A percentile compares a stretch with the other conserved stretches of the same genome.
phyloP scores from a whole-genome alignment of 202 grass and related monocot genomes.

The Schoenoplectus tabernaemontani region DNA sequence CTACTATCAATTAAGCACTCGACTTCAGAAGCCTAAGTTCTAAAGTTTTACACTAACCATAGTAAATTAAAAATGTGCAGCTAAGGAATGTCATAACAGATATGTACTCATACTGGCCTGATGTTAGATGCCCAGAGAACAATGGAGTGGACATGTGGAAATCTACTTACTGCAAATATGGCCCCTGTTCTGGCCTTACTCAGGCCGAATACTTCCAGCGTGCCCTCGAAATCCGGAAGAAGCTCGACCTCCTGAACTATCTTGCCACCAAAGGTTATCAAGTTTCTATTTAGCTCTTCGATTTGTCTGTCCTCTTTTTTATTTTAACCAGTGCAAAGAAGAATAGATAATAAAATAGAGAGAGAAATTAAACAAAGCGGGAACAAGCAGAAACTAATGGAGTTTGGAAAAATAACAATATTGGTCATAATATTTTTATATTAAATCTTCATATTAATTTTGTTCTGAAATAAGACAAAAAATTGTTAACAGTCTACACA shows the following conservation, averaged over 20 bases:
- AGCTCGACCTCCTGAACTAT: constrained; percentile 8
- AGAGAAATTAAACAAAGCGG: neutral
- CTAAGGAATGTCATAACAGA: constrained; percentile 6
- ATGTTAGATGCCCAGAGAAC: constrained; percentile 22
- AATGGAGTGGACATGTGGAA: constrained; percentile 19
- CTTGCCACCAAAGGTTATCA: neutral
- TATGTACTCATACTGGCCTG: constrained; percentile 24
- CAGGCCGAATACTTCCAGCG: constrained; percentile 14
- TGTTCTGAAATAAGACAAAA: neutral
- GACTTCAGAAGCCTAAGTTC: neutral
- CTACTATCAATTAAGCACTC: neutral
- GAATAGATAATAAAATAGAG: neutral
- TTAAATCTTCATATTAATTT: neutral
- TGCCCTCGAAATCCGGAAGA: neutral
- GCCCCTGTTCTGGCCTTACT: constrained; percentile 18
- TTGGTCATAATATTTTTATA: neutral
- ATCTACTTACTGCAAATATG: constrained; percentile 15
- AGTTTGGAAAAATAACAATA: neutral
- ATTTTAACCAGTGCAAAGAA: neutral
- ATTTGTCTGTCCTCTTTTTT: neutral
- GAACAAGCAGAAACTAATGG: neutral
- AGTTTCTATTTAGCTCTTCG: neutral
- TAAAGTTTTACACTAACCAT: neutral
- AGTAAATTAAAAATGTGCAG: constrained; percentile 12
- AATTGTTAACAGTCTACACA: neutral